Base-by-base conservation (phyloP, 1,139 yeast species). In the Hemisphaericaspora lyxosophila region DNA sequence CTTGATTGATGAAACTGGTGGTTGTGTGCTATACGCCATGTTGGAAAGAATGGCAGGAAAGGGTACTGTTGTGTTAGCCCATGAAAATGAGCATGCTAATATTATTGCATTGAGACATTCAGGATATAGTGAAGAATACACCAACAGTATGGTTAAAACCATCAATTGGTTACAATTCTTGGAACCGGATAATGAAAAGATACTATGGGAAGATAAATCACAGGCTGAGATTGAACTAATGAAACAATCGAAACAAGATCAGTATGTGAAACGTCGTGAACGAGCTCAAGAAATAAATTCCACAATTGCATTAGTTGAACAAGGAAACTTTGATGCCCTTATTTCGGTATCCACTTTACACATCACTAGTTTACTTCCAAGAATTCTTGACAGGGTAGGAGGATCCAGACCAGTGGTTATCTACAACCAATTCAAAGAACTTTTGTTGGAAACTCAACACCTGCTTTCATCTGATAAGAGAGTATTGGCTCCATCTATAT, bases 31-130 rank as follows among this genome's bases (percentile, higher is more conserved):
- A 3, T 86, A 86, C 45, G 87, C 95, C 4, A 69, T 94, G 74
- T 60, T 92, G 65, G 98, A 94, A 57, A 73, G 97, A 54, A 86
- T 92, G 94, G 80, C 80, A 40, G 88, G 92, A 3, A 66, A 79
- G 35, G 98, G 97, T 12, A 69, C 79, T 8, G 79, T 94, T 34
- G 75, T 88, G 4, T 73, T 87, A 22, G 71, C 84, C 3, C 97
- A 92, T 61, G 98, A 90, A 53, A 87, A 89, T 57, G 98, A 92
- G 57, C 97, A 90, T 55, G 82, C 96, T 5, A 90, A 89, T 53
- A 65, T 82, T 27, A 85, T 84, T 47, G 79, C 85, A 0, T 64
- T 92, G 44, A 75, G 78, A 44, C 80, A 80, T 55, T 75, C 90
- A 36, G 80, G 82, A 50, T 80, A 76, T 53, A 58, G 84, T 1